phyloP scores from a whole-genome alignment of 2,329 filamentous ascomycete species.

The Parastagonospora avenae region DNA sequence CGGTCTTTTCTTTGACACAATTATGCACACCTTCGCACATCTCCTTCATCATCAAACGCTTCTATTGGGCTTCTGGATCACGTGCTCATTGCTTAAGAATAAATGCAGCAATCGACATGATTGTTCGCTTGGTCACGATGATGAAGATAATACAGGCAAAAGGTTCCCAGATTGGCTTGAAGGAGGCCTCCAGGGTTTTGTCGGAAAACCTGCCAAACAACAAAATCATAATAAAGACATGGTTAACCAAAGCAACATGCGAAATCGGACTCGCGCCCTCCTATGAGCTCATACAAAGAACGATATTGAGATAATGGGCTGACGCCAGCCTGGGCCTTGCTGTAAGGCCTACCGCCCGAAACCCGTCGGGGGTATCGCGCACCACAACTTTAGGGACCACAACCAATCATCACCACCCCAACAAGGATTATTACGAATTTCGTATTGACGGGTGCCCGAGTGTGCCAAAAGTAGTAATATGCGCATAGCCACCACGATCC shows the following conservation, averaged over 20 bases:
- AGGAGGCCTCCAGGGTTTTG: too few relatives aligned
- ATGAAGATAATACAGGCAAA: too few relatives aligned
- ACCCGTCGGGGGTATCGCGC: slow-evolving; percentile 18
- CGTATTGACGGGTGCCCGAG: slow-evolving; percentile 6
- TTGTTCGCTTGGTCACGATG: too few relatives aligned
- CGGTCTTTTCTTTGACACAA: too few relatives aligned
- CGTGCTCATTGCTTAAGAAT: too few relatives aligned
- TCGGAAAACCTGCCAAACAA: too few relatives aligned
- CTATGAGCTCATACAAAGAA: slow-evolving; percentile 4
- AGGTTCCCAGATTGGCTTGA: too few relatives aligned
- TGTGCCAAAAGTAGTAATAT: slow-evolving; percentile 1
- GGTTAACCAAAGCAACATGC: neutral
- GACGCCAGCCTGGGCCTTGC: neutral
- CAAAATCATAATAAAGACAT: too few relatives aligned
- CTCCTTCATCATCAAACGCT: too few relatives aligned
- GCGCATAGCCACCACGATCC: neutral
- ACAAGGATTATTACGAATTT: slow-evolving; percentile 11
- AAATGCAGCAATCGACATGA: too few relatives aligned
- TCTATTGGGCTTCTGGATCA: too few relatives aligned
- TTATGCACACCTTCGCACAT: too few relatives aligned
- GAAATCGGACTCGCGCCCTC: neutral
- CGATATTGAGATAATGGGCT: neutral
- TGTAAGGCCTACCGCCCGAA: slow-evolving; percentile 6
- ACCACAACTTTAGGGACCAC: slow-evolving; percentile 13
- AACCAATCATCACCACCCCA: slow-evolving; percentile 12